Evolutionary conservation across 768 basidiomycete genomes (phyloP).

Genomic region (Asterophora lycoperdoides): DNA sequence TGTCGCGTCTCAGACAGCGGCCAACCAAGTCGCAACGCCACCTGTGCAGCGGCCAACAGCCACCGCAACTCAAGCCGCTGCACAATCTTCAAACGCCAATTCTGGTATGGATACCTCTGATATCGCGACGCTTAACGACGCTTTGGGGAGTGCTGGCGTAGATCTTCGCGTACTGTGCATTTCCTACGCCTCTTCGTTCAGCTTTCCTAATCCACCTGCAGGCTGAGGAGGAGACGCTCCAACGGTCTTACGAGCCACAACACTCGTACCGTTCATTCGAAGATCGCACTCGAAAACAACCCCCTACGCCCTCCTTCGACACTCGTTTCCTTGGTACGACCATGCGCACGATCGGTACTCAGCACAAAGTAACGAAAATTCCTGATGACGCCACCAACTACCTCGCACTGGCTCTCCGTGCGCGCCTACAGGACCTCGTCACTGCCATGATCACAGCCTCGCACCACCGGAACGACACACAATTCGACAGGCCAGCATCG

Average conservation of each 20-base stretch:
- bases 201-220: slow-evolving; percentile 24
- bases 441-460: slow-evolving; percentile 64
- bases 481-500: slow-evolving; percentile 64
- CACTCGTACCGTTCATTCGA: slow-evolving; percentile 63
- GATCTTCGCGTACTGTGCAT: slow-evolving; percentile 61
- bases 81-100: slow-evolving; percentile 21
- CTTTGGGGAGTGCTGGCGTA: slow-evolving; percentile 81
- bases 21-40: slow-evolving; percentile 20
- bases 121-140: slow-evolving; percentile 77
- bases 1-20: slow-evolving; percentile 25
- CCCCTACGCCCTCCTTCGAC: slow-evolving; percentile 65
- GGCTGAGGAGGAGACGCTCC: slow-evolving; percentile 85
- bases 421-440: slow-evolving; percentile 67
- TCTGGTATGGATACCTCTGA: slow-evolving; percentile 59
- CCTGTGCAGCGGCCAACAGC: slow-evolving; percentile 17
- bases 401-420: slow-evolving; percentile 72
- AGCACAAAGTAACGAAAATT: slow-evolving; percentile 63
- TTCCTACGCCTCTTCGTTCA: not conserved
- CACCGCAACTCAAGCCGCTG: slow-evolving; percentile 1
- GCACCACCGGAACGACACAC: slow-evolving; percentile 64
- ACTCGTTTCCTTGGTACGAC: slow-evolving; percentile 57
- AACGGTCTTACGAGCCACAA: slow-evolving; percentile 59
- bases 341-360: slow-evolving; percentile 62
- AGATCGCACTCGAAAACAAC: slow-evolving; percentile 78
- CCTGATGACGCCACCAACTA: slow-evolving; percentile 75